phyloP scores from a whole-genome alignment of 371 early-diverging fungal genomes.

The Mucor piriformis region DNA sequence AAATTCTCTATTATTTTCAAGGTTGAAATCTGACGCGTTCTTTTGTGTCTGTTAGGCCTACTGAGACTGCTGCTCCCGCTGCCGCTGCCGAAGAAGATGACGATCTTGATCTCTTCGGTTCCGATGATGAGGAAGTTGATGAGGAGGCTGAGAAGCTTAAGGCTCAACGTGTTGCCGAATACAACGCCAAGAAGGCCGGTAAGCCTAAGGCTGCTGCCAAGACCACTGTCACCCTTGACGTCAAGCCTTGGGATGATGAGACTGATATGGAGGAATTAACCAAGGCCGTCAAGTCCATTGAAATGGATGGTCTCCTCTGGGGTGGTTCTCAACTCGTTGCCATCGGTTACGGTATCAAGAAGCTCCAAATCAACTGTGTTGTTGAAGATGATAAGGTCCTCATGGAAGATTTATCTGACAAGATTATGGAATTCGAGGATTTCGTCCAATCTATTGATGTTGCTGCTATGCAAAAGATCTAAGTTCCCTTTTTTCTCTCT shows the following conservation, averaged over 20 bases:
- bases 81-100: slow-evolving; percentile 82
- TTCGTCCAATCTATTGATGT: slow-evolving; percentile 93
- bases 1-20: too few species aligned
- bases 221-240: slow-evolving; percentile 89
- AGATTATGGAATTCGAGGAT: slow-evolving; percentile 82
- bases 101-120: slow-evolving; percentile 95
- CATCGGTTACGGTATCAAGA: slow-evolving; percentile 86
- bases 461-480: slow-evolving; percentile 93
- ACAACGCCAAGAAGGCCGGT: slow-evolving; percentile 90
- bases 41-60: slow-evolving; percentile 16
- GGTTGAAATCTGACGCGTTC: background rate
- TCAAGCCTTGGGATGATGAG: slow-evolving; percentile 98
- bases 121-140: slow-evolving; percentile 90
- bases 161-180: slow-evolving; percentile 89
- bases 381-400: slow-evolving; percentile 87
- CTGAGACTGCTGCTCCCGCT: slow-evolving; percentile 55
- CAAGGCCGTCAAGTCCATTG: slow-evolving; percentile 70
- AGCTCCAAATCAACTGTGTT: slow-evolving; percentile 93
- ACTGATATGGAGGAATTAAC: slow-evolving; percentile 86
- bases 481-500: slow-evolving; percentile 45
- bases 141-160: slow-evolving; percentile 90
- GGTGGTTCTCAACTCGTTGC: slow-evolving; percentile 77
- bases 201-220: slow-evolving; percentile 94
- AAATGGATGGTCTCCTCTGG: slow-evolving; percentile 93
- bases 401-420: slow-evolving; percentile 81